phyloP scores from a whole-genome alignment of 441 rosid genomes.

The Gossypium davidsonii region DNA sequence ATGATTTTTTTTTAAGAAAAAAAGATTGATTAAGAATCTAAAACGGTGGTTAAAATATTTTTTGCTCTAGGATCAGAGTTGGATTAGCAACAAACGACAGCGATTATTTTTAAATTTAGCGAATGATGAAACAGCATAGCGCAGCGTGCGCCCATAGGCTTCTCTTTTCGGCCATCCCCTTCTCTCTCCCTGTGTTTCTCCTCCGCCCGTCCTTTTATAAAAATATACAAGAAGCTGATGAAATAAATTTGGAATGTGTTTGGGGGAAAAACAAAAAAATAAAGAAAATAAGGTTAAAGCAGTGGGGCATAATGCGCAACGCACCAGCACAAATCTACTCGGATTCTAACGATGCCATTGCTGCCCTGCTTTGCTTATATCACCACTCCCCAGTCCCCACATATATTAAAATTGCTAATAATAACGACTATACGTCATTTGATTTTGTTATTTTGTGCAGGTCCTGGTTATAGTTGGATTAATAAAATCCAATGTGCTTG shows the following conservation, averaged over 20 bases:
- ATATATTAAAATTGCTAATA: neutral
- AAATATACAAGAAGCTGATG: neutral
- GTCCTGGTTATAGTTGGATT: neutral
- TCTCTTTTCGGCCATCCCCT: neutral
- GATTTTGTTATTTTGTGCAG: neutral
- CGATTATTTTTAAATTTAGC: neutral
- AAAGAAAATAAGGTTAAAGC: slow-evolving; percentile 11
- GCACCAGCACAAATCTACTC: slow-evolving; percentile 35
- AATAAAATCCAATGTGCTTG: neutral
- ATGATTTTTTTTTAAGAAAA: too few relatives aligned
- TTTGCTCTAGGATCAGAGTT: neutral
- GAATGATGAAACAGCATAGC: neutral
- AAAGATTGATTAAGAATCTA: neutral
- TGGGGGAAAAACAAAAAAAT: neutral
- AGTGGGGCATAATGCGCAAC: slow-evolving; percentile 43
- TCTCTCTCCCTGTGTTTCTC: neutral
- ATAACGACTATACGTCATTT: neutral
- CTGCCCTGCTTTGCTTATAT: slow-evolving; percentile 27
- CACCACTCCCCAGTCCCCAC: neutral
- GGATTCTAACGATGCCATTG: slow-evolving; percentile 35
- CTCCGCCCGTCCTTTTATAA: neutral
- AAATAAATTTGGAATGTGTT: neutral
- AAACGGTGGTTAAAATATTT: neutral
- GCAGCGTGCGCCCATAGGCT: neutral
- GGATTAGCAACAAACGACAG: slow-evolving; percentile 20